phyloP scores from a whole-genome alignment of 2,329 filamentous ascomycete species.

The Clarireedia monteithiana region DNA sequence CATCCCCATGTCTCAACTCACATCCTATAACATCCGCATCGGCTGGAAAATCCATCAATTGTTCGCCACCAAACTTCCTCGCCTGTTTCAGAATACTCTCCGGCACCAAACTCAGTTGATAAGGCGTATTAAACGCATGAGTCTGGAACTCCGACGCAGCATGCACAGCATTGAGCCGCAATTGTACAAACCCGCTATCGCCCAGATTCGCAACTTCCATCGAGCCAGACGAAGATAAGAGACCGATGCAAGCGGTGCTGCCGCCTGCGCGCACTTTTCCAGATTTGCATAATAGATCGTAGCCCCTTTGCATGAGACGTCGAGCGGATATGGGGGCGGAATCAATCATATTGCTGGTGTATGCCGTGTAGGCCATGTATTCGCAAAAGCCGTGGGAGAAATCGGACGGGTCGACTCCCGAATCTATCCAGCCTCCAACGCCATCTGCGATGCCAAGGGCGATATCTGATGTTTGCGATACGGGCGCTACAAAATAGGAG shows the following conservation, averaged over 20 bases:
- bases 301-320: conserved; percentile 72
- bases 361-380: conserved; percentile 77
- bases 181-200: conserved; percentile 86
- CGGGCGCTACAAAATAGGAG: conserved; percentile 82
- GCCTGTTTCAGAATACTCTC: conserved; percentile 71
- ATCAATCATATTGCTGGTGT: conserved; percentile 23
- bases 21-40: conserved; percentile 77
- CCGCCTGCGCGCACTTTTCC: conserved; percentile 70
- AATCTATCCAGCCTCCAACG: conserved; percentile 91
- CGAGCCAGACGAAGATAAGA: conserved; percentile 63
- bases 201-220: conserved; percentile 90
- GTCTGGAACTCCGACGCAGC: conserved; percentile 80
- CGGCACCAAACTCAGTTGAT: conserved; percentile 84
- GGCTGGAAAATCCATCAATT: conserved; percentile 73
- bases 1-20: conserved; percentile 77
- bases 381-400: conserved; percentile 92
- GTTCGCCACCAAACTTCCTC: conserved; percentile 72
- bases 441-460: conserved; percentile 90
- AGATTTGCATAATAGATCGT: conserved; percentile 73
- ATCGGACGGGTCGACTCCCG: conserved; percentile 86
- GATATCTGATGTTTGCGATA: conserved; percentile 58
- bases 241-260: conserved; percentile 84
- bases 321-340: conserved; percentile 47
- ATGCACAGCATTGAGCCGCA: conserved; percentile 79
- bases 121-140: conserved; percentile 96